Evolutionary conservation across 2,329 filamentous ascomycete genomes (phyloP), one percentile per base, ranked within the genome.

Genomic region (Pestalotiopsis fici): DNA sequence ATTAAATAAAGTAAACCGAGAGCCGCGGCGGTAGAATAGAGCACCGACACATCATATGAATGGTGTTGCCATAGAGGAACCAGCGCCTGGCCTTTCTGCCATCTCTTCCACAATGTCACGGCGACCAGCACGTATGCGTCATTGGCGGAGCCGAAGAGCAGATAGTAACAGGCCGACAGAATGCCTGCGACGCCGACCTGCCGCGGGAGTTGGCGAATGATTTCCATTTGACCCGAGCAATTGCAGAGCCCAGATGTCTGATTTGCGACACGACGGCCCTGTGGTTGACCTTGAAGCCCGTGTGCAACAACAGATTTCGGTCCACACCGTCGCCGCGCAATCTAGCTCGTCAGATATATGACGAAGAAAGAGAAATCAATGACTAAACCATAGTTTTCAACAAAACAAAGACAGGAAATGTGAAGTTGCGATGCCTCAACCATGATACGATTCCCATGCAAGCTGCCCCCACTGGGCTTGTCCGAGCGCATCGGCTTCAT

Each of bases 91-190:
- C 21, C 61, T 21, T 12, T 64, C 25, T 21, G 43, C 61, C 64
- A 56, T 59, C 57, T 65, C n/a, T 43, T 35, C 68, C 66, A 72
- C 21, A 72, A 47, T 12, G 69, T 61, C 12, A n/a, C 71, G 35
- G 62, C 31, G 11, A 39, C 21, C 37, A 75, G 59, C 13, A 74
- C 23, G 1, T 69, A 55, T 23, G 59, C 62, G 70, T 75, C 71
- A 47, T 66, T 69, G 57, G 68, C 18, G 27, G 37, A 68, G 28
- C 70, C 74, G 28, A 72, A 70, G 15, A 67, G 4, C 54, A 64
- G n/a, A 57, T 71, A 73, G 65, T 71, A 70, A 27, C 50, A 68
- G 28, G 70, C 62, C 11, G 69, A 69, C 31, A 64, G 54, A 62
- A 43, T 25, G 67, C 68, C 68, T 43, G 72, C 61, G 37, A 66